A percentile compares a stretch with the other conserved stretches of the same genome.
phyloP scores from a whole-genome alignment of 495 filamentous ascomycete genomes.

The Tuber borchii region DNA sequence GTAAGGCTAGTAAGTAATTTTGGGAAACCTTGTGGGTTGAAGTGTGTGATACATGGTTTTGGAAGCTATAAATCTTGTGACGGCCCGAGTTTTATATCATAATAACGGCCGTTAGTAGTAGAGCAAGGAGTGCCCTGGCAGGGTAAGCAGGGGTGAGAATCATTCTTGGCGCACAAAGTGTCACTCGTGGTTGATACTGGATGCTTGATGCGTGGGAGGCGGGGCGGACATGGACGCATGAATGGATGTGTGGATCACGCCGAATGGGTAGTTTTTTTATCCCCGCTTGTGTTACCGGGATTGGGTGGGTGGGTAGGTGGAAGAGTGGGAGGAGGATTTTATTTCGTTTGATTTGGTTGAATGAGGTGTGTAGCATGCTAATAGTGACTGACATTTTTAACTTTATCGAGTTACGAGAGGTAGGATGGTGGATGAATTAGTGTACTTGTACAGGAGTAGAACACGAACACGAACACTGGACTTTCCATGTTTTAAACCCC shows the following conservation, averaged over 20 bases:
- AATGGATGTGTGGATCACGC: too few species aligned
- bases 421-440: not conserved
- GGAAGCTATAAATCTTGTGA: not conserved
- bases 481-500: not conserved
- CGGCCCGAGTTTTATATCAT: not conserved
- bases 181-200: not conserved
- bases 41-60: not conserved
- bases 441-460: not conserved
- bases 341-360: not conserved
- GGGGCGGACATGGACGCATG: too few species aligned
- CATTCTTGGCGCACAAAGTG: not conserved
- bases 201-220: not conserved
- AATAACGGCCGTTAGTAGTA: too few species aligned
- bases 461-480: not conserved
- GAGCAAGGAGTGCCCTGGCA: too few species aligned
- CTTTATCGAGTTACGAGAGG: not conserved
- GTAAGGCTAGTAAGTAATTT: not conserved
- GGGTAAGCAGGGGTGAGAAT: too few species aligned
- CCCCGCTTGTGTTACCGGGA: not conserved
- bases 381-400: not conserved
- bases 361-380: not conserved
- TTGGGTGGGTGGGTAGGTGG: not conserved
- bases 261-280: not conserved
- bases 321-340: not conserved
- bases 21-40: not conserved